phyloP scores from a whole-genome alignment of 192 early-diverging fungal species.

The Coemansia sp. region DNA sequence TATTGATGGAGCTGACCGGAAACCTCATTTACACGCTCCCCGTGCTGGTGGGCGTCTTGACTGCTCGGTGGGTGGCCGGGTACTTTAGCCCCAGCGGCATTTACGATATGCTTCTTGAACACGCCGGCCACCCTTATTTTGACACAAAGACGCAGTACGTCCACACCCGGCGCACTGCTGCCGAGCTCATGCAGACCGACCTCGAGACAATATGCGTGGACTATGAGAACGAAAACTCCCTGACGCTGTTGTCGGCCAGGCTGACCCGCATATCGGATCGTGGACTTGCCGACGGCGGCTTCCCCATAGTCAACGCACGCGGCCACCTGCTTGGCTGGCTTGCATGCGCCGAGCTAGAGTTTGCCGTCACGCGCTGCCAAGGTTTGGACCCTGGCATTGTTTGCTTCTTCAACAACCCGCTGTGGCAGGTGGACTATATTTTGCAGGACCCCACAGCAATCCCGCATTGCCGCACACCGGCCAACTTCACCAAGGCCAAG shows the following conservation, averaged over 20 bases:
- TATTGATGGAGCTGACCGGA: slow-evolving; percentile 80
- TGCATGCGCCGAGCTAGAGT: slow-evolving; percentile 72
- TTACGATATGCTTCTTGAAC: slow-evolving; percentile 69
- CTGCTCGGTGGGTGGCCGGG: slow-evolving; percentile 73
- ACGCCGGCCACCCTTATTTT: slow-evolving; percentile 70
- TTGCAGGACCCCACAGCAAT: slow-evolving; percentile 28
- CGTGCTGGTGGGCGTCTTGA: slow-evolving; percentile 55
- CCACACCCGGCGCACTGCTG: slow-evolving; percentile 54
- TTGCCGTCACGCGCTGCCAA: slow-evolving; percentile 57
- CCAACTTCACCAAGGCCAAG: slow-evolving; percentile 11
- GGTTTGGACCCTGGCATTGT: slow-evolving; percentile 28
- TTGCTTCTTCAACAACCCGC: slow-evolving; percentile 56
- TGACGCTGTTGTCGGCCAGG: slow-evolving; percentile 55
- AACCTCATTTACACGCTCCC: slow-evolving; percentile 69
- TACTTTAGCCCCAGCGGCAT: slow-evolving; percentile 63
- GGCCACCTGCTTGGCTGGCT: slow-evolving; percentile 73
- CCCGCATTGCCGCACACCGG: slow-evolving; percentile 29
- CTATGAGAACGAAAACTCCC: slow-evolving; percentile 55
- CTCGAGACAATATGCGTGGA: slow-evolving; percentile 66
- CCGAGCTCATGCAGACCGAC: slow-evolving; percentile 62
- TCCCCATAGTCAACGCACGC: slow-evolving; percentile 60
- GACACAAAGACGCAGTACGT: slow-evolving; percentile 72
- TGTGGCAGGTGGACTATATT: slow-evolving; percentile 46
- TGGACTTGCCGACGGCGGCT: slow-evolving; percentile 69
- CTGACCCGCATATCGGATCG: slow-evolving; percentile 53